Conservation (phyloP, 805 yeast genomes). For the Suhomyces sp. region DNA sequence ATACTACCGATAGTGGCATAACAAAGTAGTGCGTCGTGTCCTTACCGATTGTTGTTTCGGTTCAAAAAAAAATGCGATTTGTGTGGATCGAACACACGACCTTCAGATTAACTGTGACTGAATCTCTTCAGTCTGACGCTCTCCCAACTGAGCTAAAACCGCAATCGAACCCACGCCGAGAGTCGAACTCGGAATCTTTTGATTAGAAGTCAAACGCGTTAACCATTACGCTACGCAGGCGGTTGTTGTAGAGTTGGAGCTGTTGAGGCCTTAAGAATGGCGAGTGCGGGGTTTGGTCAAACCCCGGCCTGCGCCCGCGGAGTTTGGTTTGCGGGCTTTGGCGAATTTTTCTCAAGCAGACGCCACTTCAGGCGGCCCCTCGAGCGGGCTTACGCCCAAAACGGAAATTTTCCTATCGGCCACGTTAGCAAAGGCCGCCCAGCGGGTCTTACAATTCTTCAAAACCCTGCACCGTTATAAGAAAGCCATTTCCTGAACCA, state of each 20-base stretch:
- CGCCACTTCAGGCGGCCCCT: too few relatives aligned
- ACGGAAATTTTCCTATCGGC: not conserved
- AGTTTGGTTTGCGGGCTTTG: not conserved
- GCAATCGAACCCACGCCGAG: slow-evolving; percentile 43
- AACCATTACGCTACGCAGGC: slow-evolving; percentile 66
- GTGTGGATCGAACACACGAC: slow-evolving; percentile 20
- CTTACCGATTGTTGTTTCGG: not conserved
- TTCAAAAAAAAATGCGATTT: slow-evolving; percentile 15
- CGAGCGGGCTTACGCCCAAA: not conserved
- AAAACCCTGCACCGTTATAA: not conserved
- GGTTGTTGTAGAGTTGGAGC: not conserved
- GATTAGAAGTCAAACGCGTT: slow-evolving; percentile 68
- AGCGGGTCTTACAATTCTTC: not conserved
- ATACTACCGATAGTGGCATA: not conserved
- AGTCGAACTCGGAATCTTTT: slow-evolving; percentile 66
- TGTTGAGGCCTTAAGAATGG: too few relatives aligned
- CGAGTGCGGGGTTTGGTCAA: not conserved
- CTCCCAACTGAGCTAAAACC: slow-evolving; percentile 40
- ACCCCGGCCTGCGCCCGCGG: not conserved
- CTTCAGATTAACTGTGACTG: slow-evolving; percentile 18
- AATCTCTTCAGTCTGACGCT: slow-evolving; percentile 36
- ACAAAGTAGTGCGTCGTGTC: not conserved
- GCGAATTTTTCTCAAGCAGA: not conserved
- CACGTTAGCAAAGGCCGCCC: not conserved
- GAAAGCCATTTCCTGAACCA: not conserved